Evolutionary conservation across 768 basidiomycete genomes (phyloP), one percentile per base, ranked within the genome.

Genomic region (Vararia minispora): DNA sequence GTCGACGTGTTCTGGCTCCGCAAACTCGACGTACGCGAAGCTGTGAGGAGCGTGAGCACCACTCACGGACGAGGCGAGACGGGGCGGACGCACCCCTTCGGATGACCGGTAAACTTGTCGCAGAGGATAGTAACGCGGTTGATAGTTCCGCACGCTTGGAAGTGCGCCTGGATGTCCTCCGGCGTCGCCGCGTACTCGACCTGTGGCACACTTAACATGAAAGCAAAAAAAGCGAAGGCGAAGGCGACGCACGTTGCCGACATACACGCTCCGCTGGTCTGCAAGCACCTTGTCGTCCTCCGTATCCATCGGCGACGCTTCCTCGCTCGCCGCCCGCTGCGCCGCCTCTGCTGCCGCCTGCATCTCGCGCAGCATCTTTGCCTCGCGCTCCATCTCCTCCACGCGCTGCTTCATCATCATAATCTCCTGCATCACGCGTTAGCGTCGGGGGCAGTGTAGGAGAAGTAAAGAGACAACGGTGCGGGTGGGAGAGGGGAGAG

Each of bases 21-120:
- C 79, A 58, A 99, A 99, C 59, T 99, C 95, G 30, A 99, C 92
- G 65, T 99, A 99, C 37, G 94, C 94, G 64, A 85, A 99, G 35
- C 92, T 97, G 50, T 20, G 18, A 20, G 24, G 17, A n/a, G n/a
- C n/a, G n/a, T n/a, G n/a, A n/a, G n/a, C n/a, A n/a, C n/a, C n/a
- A n/a, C n/a, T n/a, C n/a, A n/a, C n/a, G n/a, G n/a, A n/a, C n/a
- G n/a, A 39, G 31, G 7, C 28, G 11, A 20, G 11, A 37, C 13
- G 21, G 22, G 6, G 3, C 48, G 55, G 35, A 56, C 64, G 23
- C 47, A 91, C 91, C 95, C 95, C 76, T 97, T 97, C 33, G 95
- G 94, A 64, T 97, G 92, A 33, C 95, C 95, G 17, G 94, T 98
- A 61, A 94, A 98, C 65, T 98, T 98, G 73, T 99, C 95, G 60